These are phyloP conservation scores for Fusarium sp. DNA, from an alignment of 2,329 filamentous ascomycete genomes.

Conservation along the genomic window DNA sequence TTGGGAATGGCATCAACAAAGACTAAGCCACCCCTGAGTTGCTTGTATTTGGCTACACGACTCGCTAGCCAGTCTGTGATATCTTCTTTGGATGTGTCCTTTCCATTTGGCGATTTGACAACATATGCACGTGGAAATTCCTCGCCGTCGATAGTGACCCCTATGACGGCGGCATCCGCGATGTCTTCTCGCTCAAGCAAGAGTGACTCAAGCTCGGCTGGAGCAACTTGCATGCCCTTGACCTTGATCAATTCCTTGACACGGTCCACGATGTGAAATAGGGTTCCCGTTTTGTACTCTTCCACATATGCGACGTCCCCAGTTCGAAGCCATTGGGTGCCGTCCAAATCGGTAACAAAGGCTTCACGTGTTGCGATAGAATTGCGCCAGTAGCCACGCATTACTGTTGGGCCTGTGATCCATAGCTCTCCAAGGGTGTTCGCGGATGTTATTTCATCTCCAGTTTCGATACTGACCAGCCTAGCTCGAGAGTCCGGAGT, in stretches of 20 bases:
- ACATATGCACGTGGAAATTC: conserved; percentile 75
- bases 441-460: conserved; percentile 62
- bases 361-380: conserved; percentile 75
- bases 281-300: conserved; percentile 64
- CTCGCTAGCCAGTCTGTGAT: conserved; percentile 74
- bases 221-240: conserved; percentile 70
- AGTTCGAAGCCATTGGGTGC: conserved; percentile 77
- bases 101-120: conserved; percentile 52
- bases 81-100: conserved; percentile 54
- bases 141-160: conserved; percentile 66
- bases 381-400: conserved; percentile 83
- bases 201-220: conserved; percentile 62
- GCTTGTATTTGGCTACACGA: conserved; percentile 74
- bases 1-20: conserved; percentile 75
- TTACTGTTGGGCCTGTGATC: conserved; percentile 78
- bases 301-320: conserved; percentile 80
- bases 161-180: conserved; percentile 75
- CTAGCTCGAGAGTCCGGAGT: conserved; percentile 65
- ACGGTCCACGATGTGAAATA: conserved; percentile 78
- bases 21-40: conserved; percentile 75
- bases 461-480: conserved; percentile 71
- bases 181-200: conserved; percentile 59
- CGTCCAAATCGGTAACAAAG: conserved; percentile 59
- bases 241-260: conserved; percentile 76
- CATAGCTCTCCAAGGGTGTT: conserved; percentile 78